phyloP scores from a whole-genome alignment of 1,139 yeast species.

The Barnettozyma hawaiiensis region DNA sequence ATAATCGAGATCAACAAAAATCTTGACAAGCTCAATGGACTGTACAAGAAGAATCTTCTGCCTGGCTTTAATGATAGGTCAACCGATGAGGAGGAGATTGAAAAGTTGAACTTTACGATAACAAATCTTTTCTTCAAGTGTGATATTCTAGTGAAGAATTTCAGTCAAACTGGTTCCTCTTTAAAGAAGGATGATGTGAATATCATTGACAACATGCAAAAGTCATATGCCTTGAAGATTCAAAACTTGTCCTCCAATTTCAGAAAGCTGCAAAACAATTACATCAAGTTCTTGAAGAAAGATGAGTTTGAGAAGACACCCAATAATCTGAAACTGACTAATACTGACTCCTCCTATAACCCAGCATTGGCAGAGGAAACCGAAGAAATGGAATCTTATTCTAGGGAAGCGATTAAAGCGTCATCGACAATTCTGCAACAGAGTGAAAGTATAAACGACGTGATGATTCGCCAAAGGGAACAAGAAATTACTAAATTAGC shows the following conservation, averaged over 20 bases:
- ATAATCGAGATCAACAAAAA: conserved; percentile 47
- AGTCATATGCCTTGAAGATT: conserved; percentile 76
- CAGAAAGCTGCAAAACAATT: conserved; percentile 82
- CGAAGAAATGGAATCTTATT: conserved; percentile 44
- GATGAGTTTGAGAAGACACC: conserved; percentile 50
- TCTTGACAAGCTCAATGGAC: conserved; percentile 47
- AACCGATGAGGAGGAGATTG: conserved; percentile 67
- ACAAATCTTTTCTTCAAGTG: conserved; percentile 72
- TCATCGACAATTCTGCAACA: conserved; percentile 33
- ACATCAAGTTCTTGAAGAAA: conserved; percentile 65
- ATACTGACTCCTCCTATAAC: conserved; percentile 18
- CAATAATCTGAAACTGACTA: conserved; percentile 23
- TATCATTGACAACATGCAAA: conserved; percentile 75
- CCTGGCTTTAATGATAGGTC: conserved; percentile 82
- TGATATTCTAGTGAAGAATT: conserved; percentile 66
- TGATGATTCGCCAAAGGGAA: conserved; percentile 66
- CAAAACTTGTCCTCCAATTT: conserved; percentile 74
- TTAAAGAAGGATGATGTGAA: conserved; percentile 45
- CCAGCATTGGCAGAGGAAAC: conserved; percentile 35
- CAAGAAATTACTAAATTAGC: conserved; percentile 86
- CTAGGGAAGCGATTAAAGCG: conserved; percentile 38
- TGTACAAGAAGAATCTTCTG: conserved; percentile 76
- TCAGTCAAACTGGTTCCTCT: conserved; percentile 37
- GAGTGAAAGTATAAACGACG: conserved; percentile 38
- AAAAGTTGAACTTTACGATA: conserved; percentile 65